A percentile compares a stretch with the other conserved stretches of the same genome.
Evolutionary conservation across 2,329 filamentous ascomycete genomes (phyloP).

Genomic region (Fusarium longipes): DNA sequence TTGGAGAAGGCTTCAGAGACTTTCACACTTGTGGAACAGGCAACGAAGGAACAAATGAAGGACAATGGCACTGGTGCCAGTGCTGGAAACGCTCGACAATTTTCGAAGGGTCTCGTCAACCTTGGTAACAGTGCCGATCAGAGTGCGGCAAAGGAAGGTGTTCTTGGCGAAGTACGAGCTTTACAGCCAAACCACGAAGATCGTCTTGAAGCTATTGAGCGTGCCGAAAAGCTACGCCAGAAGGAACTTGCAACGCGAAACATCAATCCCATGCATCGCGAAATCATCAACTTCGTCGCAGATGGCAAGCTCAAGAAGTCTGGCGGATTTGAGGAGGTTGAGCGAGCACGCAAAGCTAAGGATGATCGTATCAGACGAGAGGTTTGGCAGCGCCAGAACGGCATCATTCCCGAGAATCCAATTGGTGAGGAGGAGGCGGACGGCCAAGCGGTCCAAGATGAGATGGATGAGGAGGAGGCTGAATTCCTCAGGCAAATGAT

Average conservation of each 20-base stretch:
- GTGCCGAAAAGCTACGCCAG: conserved; percentile 91
- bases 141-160: conserved; percentile 85
- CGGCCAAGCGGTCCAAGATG: conserved; percentile 36
- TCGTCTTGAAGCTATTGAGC: conserved; percentile 92
- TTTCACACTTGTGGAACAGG: conserved; percentile 94
- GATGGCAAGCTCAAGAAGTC: conserved; percentile 96
- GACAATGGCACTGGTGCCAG: conserved; percentile 67
- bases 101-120: conserved; percentile 65
- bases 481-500: conserved; percentile 27
- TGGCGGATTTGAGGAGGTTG: conserved; percentile 93
- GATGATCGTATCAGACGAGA: conserved; percentile 89
- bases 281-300: conserved; percentile 85
- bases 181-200: conserved; percentile 95
- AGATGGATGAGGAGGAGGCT: conserved; percentile 22
- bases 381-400: conserved; percentile 76
- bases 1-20: conserved; percentile 94
- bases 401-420: conserved; percentile 59
- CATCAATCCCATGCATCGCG: conserved; percentile 83
- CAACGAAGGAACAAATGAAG: conserved; percentile 97
- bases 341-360: conserved; percentile 83
- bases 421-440: conserved; percentile 53
- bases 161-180: conserved; percentile 92
- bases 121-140: conserved; percentile 73
- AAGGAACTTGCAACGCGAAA: conserved; percentile 84
- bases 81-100: conserved; percentile 64